Conservation (phyloP, 176 grass and related monocot genomes). For the Panicum miliaceum region DNA sequence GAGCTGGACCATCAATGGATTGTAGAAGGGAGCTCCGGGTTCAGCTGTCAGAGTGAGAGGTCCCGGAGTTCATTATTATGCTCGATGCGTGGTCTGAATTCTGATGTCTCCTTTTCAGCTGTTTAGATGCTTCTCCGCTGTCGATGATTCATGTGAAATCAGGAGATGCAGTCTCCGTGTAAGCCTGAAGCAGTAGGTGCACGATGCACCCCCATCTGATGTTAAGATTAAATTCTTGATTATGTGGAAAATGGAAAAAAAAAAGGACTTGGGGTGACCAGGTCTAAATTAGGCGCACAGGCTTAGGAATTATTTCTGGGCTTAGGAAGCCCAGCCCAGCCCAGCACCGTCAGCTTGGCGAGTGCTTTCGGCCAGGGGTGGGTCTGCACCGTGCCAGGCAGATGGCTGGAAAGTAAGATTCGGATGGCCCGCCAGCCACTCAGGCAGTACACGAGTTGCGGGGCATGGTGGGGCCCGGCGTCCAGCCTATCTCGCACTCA, state of each 20-base stretch:
- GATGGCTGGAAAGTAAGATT: slow-evolving; percentile 48
- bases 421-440: slow-evolving; percentile 29
- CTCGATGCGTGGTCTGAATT: neutral
- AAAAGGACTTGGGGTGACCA: neutral
- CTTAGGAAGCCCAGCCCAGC: slow-evolving; percentile 9
- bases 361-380: slow-evolving; percentile 42
- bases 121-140: neutral
- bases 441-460: slow-evolving; percentile 23
- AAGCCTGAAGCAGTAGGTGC: neutral
- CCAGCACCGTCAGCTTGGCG: neutral
- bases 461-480: slow-evolving; percentile 15
- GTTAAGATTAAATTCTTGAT: neutral
- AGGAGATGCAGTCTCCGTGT: neutral
- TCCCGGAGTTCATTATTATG: slow-evolving; percentile 1
- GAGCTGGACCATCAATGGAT: slow-evolving; percentile 18
- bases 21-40: neutral
- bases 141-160: neutral
- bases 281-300: too few species aligned
- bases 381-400: neutral
- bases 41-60: slow-evolving; percentile 7
- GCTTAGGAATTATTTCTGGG: neutral
- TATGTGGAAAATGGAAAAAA: neutral
- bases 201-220: neutral
- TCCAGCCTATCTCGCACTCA: slow-evolving; percentile 4
- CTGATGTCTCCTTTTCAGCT: slow-evolving; percentile 10